Percentiles rank a stretch among this genome's conserved stretches.
These are phyloP conservation scores for Morella rubra DNA, from an alignment of 306 rosid genomes.

Conservation along the genomic window DNA sequence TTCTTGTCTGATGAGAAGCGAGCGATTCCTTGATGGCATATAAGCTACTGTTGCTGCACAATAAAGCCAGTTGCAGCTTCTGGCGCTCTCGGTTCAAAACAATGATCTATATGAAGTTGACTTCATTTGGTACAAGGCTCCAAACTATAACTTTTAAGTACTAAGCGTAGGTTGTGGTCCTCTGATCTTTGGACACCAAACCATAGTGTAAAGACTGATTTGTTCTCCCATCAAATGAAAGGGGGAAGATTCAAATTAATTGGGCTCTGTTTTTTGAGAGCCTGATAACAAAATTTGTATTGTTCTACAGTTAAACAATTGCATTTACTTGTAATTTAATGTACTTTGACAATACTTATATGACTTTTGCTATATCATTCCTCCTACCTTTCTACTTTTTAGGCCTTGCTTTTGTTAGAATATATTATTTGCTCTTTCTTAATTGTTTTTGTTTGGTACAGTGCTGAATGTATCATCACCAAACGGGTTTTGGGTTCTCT, in stretches of 20 bases:
- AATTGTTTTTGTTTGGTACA: too few species aligned
- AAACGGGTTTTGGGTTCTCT: too few species aligned
- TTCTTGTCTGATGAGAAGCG: constrained; percentile 29
- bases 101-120: not conserved
- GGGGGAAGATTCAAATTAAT: constrained; percentile 1
- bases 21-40: not conserved
- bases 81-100: not conserved
- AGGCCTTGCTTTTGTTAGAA: not conserved
- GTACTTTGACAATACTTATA: not conserved
- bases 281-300: constrained; percentile 20
- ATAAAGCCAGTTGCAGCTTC: not conserved
- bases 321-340: not conserved
- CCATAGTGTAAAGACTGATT: not conserved
- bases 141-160: not conserved
- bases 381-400: not conserved
- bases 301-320: not conserved
- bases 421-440: not conserved
- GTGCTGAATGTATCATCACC: too few species aligned
- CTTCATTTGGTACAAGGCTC: not conserved
- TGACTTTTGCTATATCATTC: not conserved
- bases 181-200: not conserved
- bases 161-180: not conserved
- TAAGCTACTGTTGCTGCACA: not conserved
- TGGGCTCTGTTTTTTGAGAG: constrained; percentile 32
- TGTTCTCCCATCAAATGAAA: not conserved